Percentiles rank a stretch among this genome's conserved stretches.
These are phyloP conservation scores for Cladorrhinum sp. DNA, from an alignment of 2,329 filamentous ascomycete species.

Conservation along the genomic window DNA sequence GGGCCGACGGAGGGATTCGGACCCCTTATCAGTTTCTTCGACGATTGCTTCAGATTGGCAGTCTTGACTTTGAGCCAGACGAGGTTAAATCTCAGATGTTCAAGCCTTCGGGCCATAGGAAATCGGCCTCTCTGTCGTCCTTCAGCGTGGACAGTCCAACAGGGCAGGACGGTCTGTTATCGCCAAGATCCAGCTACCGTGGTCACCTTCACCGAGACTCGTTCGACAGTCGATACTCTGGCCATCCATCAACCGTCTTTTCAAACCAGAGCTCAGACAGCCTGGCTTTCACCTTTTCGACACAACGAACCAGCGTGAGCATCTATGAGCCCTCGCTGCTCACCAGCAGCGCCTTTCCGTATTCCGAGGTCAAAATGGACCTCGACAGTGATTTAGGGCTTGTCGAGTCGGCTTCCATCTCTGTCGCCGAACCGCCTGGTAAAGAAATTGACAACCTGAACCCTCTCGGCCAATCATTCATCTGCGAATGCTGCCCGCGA, in stretches of 20 bases:
- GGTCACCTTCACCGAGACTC: slow-evolving; percentile 18
- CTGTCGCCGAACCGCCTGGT: neutral
- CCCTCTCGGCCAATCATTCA: neutral
- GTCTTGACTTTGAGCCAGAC: slow-evolving; percentile 30
- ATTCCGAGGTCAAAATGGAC: slow-evolving; percentile 10
- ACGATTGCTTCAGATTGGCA: slow-evolving; percentile 31
- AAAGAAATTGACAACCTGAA: neutral
- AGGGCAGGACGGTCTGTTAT: slow-evolving; percentile 1
- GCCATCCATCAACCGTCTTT: slow-evolving; percentile 19
- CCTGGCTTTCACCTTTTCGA: slow-evolving; percentile 22
- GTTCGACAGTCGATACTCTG: slow-evolving; percentile 18
- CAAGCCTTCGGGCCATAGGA: slow-evolving; percentile 5
- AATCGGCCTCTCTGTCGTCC: slow-evolving; percentile 3
- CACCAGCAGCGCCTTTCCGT: slow-evolving; percentile 9
- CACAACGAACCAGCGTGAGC: slow-evolving; percentile 25
- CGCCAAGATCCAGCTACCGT: neutral
- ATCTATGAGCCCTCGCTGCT: slow-evolving; percentile 23
- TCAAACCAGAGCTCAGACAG: slow-evolving; percentile 25
- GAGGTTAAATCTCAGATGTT: slow-evolving; percentile 5
- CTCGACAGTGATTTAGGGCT: slow-evolving; percentile 1
- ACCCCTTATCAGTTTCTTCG: slow-evolving; percentile 33
- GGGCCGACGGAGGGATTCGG: slow-evolving; percentile 30
- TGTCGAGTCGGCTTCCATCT: neutral
- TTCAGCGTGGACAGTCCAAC: neutral
- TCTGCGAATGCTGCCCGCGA: slow-evolving; percentile 26